These are phyloP conservation scores for Gamarada debralockiae DNA, from an alignment of 495 filamentous ascomycete genomes.

Conservation along the genomic window DNA sequence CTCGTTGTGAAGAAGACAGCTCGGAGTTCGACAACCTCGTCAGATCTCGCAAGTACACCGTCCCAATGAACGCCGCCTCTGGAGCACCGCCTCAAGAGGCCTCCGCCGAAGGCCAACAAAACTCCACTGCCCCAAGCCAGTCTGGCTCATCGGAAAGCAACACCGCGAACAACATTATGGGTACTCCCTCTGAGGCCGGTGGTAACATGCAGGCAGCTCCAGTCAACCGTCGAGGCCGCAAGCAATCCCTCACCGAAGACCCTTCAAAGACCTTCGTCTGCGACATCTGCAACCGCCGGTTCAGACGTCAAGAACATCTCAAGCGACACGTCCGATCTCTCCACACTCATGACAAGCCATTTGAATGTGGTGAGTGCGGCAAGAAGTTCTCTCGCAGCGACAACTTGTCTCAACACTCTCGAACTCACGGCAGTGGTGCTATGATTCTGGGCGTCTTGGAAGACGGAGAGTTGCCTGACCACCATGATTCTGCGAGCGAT, in stretches of 20 bases:
- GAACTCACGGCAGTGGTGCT: conserved; percentile 87
- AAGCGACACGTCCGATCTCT: conserved; percentile 99
- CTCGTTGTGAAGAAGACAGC: conserved; percentile 28
- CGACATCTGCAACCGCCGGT: conserved; percentile 90
- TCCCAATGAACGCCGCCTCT: conserved; percentile 39
- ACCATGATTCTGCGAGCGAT: conserved; percentile 42
- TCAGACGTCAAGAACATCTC: conserved; percentile 97
- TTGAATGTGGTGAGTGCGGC: conserved; percentile 93
- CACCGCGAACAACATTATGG: conserved; percentile 33
- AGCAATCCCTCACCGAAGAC: conserved; percentile 97
- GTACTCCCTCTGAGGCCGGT: conserved; percentile 26
- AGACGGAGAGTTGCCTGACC: conserved; percentile 49
- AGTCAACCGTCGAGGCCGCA: conserved; percentile 90
- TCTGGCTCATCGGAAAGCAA: conserved; percentile 31
- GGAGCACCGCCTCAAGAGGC: conserved; percentile 34
- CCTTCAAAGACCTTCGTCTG: conserved; percentile 98
- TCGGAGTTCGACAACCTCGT: conserved; percentile 35
- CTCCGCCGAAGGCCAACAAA: conserved; percentile 33
- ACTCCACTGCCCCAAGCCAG: conserved; percentile 28
- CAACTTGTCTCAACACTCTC: conserved; percentile 92
- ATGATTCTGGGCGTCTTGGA: conserved; percentile 87
- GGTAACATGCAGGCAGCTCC: conserved; percentile 46
- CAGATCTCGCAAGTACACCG: conserved; percentile 33
- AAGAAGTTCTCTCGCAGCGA: conserved; percentile 99
- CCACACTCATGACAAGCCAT: conserved; percentile 97